These are phyloP conservation scores for Pseudogymnoascus sp. DNA, from an alignment of 2,329 filamentous ascomycete genomes.

Conservation along the genomic window DNA sequence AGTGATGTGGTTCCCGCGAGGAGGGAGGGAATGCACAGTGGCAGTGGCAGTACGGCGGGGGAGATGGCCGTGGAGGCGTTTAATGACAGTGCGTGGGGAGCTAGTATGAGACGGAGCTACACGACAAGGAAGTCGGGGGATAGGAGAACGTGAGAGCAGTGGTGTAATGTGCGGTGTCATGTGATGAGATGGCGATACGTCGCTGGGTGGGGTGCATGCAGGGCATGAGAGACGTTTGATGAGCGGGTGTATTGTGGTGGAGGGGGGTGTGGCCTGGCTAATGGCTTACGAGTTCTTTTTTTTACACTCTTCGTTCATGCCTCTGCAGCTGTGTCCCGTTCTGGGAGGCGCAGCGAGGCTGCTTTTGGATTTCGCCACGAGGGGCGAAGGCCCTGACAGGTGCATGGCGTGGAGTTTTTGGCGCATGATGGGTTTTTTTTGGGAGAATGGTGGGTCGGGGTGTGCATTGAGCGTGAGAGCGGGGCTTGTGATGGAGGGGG, in stretches of 20 bases:
- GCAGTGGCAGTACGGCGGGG: conserved; percentile 61
- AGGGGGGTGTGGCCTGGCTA: background rate
- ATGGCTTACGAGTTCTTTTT: background rate
- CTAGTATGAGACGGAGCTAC: conserved; percentile 82
- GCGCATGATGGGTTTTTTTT: background rate
- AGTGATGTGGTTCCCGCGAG: conserved; percentile 18
- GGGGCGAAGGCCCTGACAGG: background rate
- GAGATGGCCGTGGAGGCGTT: conserved; percentile 76
- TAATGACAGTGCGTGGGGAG: conserved; percentile 85
- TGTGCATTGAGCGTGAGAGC: background rate
- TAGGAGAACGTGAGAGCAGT: background rate
- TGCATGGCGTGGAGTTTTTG: conserved; percentile 7
- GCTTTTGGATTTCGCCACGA: background rate
- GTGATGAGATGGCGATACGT: background rate
- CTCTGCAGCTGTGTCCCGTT: background rate
- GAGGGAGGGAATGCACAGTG: conserved; percentile 34
- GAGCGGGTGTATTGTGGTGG: background rate
- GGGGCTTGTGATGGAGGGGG: background rate
- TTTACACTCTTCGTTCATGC: background rate
- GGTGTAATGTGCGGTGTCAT: background rate
- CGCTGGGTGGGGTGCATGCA: background rate
- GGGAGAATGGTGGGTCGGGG: background rate
- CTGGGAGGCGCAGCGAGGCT: background rate
- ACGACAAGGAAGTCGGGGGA: conserved; percentile 47
- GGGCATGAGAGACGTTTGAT: conserved; percentile 1